Base-by-base conservation (phyloP, 2,329 filamentous ascomycete genomes). In the Aspergillus melleus region DNA sequence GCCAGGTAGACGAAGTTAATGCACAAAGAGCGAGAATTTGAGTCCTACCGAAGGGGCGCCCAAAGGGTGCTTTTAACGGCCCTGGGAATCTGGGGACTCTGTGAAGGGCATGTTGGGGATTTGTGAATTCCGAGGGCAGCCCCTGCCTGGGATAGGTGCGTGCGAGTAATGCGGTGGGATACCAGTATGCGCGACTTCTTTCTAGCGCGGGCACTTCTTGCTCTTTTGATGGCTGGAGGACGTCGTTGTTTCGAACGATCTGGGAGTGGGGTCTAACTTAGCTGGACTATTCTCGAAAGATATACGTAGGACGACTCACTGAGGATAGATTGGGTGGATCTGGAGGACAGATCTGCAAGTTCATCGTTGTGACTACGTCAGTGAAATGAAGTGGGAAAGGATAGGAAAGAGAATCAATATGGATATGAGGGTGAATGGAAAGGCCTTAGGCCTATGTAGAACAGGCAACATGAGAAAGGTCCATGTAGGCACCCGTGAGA, bases 131-230 rank as follows among this genome's bases (percentile, higher is more conserved):
- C 36, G 49, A 50, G 42, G 24, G 39, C 26, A 62, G 26, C 5
- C 52, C 54, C 62, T 46, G 5, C 8, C 53, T 32, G 14, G 22
- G 57, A 36, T 49, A 29, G 19, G 26, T 16, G 46, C 42, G 16
- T 12, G 62, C 60, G 6, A 63, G 22, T 8, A 49, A 52, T 52
- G 57, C 53, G n/a, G 55, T 26, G 24, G 36, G 52, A 52, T 61
- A 61, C 62, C 62, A 66, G 52, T 63, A 66, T 6, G 30, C 29
- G 11, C 58, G 54, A 54, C 58, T 64, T 19, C 53, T 64, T 49
- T 32, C 54, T 36, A 65, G 53, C 1, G 52, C 63, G 19, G 29
- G 12, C 6, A n/a, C 14, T 14, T 39, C 36, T n/a, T 39, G 36
- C 36, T n/a, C 14, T n/a, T n/a, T n/a, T 12, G 36, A 39, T 16